phyloP scores from a whole-genome alignment of 2,329 filamentous ascomycete species.

The Phialophora expanda region DNA sequence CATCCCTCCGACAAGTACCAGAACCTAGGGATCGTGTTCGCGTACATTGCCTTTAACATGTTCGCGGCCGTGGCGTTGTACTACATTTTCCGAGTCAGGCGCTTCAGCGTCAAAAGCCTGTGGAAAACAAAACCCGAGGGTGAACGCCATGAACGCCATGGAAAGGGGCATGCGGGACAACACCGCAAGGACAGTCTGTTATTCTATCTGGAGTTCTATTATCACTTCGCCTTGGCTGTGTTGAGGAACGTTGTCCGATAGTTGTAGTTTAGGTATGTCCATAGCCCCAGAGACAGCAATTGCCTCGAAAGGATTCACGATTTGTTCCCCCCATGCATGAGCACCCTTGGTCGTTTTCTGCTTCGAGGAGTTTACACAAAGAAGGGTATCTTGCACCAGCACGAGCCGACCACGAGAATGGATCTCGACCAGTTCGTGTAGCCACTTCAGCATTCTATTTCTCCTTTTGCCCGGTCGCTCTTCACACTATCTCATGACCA shows the following conservation, averaged over 20 bases:
- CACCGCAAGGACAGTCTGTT: not conserved
- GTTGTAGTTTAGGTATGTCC: not conserved
- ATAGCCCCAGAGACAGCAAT: not conserved
- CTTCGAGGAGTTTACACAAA: not conserved
- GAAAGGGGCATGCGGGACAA: not conserved
- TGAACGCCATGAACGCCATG: slow-evolving; percentile 45
- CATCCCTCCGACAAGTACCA: slow-evolving; percentile 67
- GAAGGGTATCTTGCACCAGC: not conserved
- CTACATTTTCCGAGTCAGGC: slow-evolving; percentile 51
- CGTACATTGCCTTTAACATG: slow-evolving; percentile 66
- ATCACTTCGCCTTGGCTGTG: slow-evolving; percentile 10
- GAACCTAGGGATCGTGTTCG: slow-evolving; percentile 69
- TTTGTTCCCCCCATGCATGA: not conserved
- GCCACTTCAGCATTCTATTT: no score
- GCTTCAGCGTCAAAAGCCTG: slow-evolving; percentile 15
- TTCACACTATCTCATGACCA: not conserved
- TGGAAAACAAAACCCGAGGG: slow-evolving; percentile 49
- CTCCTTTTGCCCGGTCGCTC: not conserved
- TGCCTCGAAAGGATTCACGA: not conserved
- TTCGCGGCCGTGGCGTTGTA: slow-evolving; percentile 61
- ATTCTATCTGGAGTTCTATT: slow-evolving; percentile 20
- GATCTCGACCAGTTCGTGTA: not conserved
- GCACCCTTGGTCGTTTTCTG: not conserved
- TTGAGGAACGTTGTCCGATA: slow-evolving; percentile 13
- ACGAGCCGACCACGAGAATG: no score